Evolutionary conservation across 495 filamentous ascomycete genomes (phyloP), one percentile per base, ranked within the genome.

Genomic region (Alectoria sarmentosa): DNA sequence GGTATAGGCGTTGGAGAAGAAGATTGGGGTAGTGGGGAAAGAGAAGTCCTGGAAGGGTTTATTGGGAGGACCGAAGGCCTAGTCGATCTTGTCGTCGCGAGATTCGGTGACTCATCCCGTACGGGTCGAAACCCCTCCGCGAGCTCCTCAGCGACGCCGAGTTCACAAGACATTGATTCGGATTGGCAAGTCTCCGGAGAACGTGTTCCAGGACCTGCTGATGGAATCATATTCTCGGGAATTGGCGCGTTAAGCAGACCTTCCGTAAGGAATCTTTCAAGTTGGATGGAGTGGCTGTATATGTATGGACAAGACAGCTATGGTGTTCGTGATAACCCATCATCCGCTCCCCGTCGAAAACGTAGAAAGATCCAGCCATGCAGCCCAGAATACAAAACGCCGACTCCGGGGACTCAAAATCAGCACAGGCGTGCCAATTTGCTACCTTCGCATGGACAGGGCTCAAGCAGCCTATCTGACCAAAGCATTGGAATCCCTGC

Each of bases 1-100:
- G 95, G 94, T 23, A 83, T 96, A 21, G 95, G 95, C 1, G 92
- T 97, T 17, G 94, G 92, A 38, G 92, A 96, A 71, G 92, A 96
- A 76, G 90, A 96, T 65, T 86, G 92, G 77, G 92, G 92, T 3
- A 96, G 91, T 68, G 91, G 90, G 19, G 92, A 96, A 76, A 77
- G 92, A 69, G 91, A 92, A 69, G 93, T 97, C 1, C 78, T 99
- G 2, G 94, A 96, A 73, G 90, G 89, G 23, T 86, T 96, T 69
- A 84, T 90, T 13, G 65, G 74, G 23, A 77, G 73, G 73, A 84
- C 73, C 66, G 90, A 76, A 74, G 94, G 81, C 37, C 84, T 86
- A 64, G 82, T 96, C 26, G 94, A 98, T 73, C 67, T 98, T 59
- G 77, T 97, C 56, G 90, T 97, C 9, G 91, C 89, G 10, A 84